Evolutionary conservation across 176 grass and related monocot genomes (phyloP).

Genomic region (Musa itinerans): DNA sequence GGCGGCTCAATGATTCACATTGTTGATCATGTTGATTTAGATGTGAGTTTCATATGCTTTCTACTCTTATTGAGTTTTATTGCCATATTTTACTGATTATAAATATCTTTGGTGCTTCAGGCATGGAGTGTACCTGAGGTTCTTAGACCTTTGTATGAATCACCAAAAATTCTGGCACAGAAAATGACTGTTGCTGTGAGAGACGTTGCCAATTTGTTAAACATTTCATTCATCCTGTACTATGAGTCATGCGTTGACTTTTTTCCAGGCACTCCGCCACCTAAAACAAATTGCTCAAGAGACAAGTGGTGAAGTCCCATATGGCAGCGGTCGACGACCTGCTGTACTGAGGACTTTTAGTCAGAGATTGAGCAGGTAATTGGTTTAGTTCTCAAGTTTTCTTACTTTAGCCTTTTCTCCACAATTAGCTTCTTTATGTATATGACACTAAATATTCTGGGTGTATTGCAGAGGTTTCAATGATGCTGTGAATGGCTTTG

Average conservation of each 20-base stretch:
- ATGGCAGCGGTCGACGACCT: constrained; percentile 65
- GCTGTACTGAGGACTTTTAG: constrained; percentile 73
- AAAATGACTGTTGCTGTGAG: constrained; percentile 87
- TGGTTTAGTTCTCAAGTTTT: not conserved
- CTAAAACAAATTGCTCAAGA: constrained; percentile 82
- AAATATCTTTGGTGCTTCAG: constrained; percentile 19
- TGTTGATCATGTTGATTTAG: constrained; percentile 96
- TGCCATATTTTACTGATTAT: not conserved
- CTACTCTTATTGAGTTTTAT: not conserved
- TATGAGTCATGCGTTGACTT: not conserved
- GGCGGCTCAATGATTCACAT: constrained; percentile 99
- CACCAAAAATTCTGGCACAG: constrained; percentile 82
- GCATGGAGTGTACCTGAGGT: constrained; percentile 91
- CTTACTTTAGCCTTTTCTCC: not conserved
- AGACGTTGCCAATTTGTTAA: not conserved
- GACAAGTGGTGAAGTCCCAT: constrained; percentile 76
- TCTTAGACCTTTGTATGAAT: constrained; percentile 81
- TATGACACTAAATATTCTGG: not conserved
- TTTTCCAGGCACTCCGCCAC: constrained; percentile 59
- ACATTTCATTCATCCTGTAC: not conserved
- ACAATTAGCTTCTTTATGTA: not conserved
- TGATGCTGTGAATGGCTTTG: constrained; percentile 87
- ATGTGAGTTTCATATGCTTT: constrained; percentile 43
- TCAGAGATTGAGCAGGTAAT: constrained; percentile 89
- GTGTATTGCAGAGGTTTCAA: constrained; percentile 78